Conservation (phyloP, 2,329 filamentous ascomycete genomes). For the Coniochaeta sp. region DNA sequence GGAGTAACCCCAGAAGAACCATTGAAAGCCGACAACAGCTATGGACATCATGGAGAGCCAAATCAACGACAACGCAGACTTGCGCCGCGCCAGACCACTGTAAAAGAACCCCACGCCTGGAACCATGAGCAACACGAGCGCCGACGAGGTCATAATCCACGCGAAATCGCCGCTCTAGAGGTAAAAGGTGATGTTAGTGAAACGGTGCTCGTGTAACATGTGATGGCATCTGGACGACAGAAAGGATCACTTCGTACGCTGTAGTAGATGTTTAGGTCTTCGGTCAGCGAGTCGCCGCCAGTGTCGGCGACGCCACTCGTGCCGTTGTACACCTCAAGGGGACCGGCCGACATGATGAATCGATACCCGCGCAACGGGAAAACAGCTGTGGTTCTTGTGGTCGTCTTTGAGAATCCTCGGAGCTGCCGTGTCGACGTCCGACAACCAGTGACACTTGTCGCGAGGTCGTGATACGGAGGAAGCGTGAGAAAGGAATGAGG, state of each 20-base stretch:
- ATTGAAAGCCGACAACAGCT: slow-evolving; percentile 77
- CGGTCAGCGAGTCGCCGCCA: slow-evolving; percentile 46
- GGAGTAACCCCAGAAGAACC: slow-evolving; percentile 95
- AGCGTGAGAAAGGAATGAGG: neutral
- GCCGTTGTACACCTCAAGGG: slow-evolving; percentile 39
- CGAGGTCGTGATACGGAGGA: neutral
- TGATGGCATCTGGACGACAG: slow-evolving; percentile 4
- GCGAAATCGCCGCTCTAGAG: slow-evolving; percentile 68
- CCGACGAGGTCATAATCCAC: slow-evolving; percentile 70
- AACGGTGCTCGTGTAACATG: slow-evolving; percentile 3
- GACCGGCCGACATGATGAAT: slow-evolving; percentile 23
- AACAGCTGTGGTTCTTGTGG: neutral
- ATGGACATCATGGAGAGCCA: slow-evolving; percentile 79
- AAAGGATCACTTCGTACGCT: slow-evolving; percentile 41
- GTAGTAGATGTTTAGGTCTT: slow-evolving; percentile 80
- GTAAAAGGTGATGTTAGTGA: neutral
- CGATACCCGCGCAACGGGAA: neutral
- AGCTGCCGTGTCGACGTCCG: neutral
- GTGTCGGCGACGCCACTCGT: slow-evolving; percentile 36
- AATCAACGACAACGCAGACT: slow-evolving; percentile 80
- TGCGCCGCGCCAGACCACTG: slow-evolving; percentile 79
- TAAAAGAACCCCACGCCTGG: slow-evolving; percentile 94
- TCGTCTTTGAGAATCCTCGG: neutral
- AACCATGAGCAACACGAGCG: slow-evolving; percentile 85
- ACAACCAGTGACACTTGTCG: neutral